Evolutionary conservation across 2,329 filamentous ascomycete species (phyloP), one percentile per base, ranked within the genome.

Genomic region (Rutstroemia sydowiana): DNA sequence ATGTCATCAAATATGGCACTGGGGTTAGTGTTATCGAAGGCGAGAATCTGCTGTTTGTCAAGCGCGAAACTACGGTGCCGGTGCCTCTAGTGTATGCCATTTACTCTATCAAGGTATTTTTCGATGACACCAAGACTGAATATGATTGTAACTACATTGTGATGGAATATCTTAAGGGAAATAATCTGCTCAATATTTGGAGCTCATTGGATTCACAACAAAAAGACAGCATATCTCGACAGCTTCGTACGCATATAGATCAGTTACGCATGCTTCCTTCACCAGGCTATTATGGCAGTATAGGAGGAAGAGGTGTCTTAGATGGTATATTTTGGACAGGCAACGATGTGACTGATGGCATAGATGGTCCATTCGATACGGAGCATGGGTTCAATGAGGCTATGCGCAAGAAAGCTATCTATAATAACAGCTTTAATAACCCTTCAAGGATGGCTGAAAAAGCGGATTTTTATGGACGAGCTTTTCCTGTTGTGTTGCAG

Each of bases 41-140:
- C 26, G 56, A 63, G 45, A 68, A 64, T 47, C 67, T 68, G 65
- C 52, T 66, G 2, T 67, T 66, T 53, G 60, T 65, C 21, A 48
- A 52, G 28, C 50, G 57, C 39, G 45, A 52, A 13, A 65, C 63
- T 18, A 58, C 43, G 41, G 48, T 68, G 7, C 53, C 46, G 18
- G 59, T 68, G n/a, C 66, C 66, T 18, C 57, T 51, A 14, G 62
- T 69, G 18, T 69, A 63, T 48, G 66, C 67, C 10, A 55, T 68
- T 46, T 68, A 63, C 50, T 7, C 21, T 16, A 16, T 31, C 26
- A 21, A 14, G 23, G 20, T 11, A 26, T 28, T 30, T 13, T 43
- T 11, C 26, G n/a, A 5, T n/a, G 9, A 6, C 13, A 46, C 53
- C 14, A 52, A 63, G 18, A 11, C 45, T 5, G 48, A 57, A 10